Evolutionary conservation across 495 filamentous ascomycete species (phyloP).

Genomic region (Apodospora peruviana): DNA sequence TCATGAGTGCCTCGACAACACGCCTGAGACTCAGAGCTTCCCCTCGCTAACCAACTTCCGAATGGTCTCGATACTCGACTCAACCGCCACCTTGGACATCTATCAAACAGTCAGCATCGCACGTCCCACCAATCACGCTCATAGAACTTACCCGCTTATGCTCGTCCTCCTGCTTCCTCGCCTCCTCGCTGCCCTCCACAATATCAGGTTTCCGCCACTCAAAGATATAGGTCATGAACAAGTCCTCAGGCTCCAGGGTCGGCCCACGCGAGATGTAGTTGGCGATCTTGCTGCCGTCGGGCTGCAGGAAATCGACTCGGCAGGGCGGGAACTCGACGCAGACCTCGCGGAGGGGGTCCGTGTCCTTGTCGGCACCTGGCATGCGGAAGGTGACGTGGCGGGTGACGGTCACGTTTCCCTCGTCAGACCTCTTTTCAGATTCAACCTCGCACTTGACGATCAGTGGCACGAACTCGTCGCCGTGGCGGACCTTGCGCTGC

Average conservation of each 20-base stretch:
- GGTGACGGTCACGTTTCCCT: slow-evolving; percentile 17
- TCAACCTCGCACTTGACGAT: slow-evolving; percentile 31
- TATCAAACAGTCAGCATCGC: slow-evolving; percentile 15
- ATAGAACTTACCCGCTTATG: slow-evolving; percentile 26
- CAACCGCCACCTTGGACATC: slow-evolving; percentile 36
- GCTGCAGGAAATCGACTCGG: slow-evolving; percentile 32
- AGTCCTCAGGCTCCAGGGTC: slow-evolving; percentile 17
- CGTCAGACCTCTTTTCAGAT: slow-evolving; percentile 9
- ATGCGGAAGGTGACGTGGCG: slow-evolving; percentile 27
- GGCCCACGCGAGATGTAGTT: slow-evolving; percentile 28
- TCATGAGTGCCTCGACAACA: no score
- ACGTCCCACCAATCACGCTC: neutral
- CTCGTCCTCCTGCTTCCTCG: slow-evolving; percentile 19
- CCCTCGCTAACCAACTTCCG: slow-evolving; percentile 27
- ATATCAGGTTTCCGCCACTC: slow-evolving; percentile 30
- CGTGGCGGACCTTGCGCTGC: slow-evolving; percentile 31
- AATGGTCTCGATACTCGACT: slow-evolving; percentile 32
- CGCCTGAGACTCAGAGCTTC: slow-evolving; percentile 22
- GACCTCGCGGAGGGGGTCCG: slow-evolving; percentile 16
- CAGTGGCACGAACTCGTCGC: slow-evolving; percentile 34
- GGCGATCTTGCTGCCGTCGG: slow-evolving; percentile 30
- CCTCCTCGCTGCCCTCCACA: slow-evolving; percentile 23
- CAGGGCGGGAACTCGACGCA: slow-evolving; percentile 26
- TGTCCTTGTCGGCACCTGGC: slow-evolving; percentile 6
- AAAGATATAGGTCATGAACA: slow-evolving; percentile 37